phyloP scores from a whole-genome alignment of 1,284 basidiomycete genomes.

The Abortiporus biennis region DNA sequence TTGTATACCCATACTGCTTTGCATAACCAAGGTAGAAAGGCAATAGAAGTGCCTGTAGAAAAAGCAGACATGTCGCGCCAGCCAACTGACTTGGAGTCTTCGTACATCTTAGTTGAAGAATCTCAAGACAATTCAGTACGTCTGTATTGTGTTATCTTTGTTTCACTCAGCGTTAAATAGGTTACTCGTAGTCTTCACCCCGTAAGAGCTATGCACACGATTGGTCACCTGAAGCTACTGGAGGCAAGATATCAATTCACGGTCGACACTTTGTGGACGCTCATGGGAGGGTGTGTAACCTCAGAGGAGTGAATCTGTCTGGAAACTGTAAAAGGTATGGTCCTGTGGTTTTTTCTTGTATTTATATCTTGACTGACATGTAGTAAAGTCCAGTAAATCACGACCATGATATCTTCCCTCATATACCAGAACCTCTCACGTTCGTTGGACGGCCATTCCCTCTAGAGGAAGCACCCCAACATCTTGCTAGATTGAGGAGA shows the following conservation, averaged over 20 bases:
- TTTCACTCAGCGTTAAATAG: too few relatives aligned
- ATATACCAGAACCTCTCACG: slow-evolving; percentile 54
- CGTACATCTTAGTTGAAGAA: too few relatives aligned
- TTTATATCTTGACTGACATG: not conserved
- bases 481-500: slow-evolving; percentile 71
- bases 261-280: slow-evolving; percentile 77
- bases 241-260: slow-evolving; percentile 46
- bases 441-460: slow-evolving; percentile 85
- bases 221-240: slow-evolving; percentile 58
- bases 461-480: slow-evolving; percentile 75
- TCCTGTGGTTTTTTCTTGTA: too few relatives aligned
- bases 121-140: too few relatives aligned
- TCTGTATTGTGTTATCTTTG: too few relatives aligned
- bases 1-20: too few relatives aligned
- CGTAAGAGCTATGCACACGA: slow-evolving; percentile 79
- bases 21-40: too few relatives aligned
- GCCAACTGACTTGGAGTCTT: too few relatives aligned
- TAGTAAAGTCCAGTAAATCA: slow-evolving; percentile 54
- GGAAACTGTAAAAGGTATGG: slow-evolving; percentile 81
- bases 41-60: too few relatives aligned
- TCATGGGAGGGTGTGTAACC: slow-evolving; percentile 68
- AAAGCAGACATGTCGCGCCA: too few relatives aligned
- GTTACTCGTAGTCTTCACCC: too few relatives aligned
- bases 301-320: slow-evolving; percentile 80
- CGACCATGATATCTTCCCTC: slow-evolving; percentile 57